Conservation (phyloP, 2,329 filamentous ascomycete species). For the Ceratocystiopsis minuta region DNA sequence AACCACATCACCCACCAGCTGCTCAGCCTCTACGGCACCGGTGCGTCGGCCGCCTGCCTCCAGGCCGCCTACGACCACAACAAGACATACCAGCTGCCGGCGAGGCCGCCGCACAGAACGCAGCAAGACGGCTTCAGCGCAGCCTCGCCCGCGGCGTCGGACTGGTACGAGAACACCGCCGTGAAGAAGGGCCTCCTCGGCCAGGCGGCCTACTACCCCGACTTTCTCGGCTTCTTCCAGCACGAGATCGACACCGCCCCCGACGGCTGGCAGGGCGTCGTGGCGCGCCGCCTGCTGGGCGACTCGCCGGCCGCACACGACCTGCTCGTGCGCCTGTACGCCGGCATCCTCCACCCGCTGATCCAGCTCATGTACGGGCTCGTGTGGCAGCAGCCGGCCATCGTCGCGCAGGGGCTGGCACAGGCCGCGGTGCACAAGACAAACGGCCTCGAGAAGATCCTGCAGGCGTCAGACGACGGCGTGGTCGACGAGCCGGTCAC, state of each 20-base stretch:
- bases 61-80: conserved; percentile 48
- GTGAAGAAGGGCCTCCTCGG: conserved; percentile 35
- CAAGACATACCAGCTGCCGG: conserved; percentile 44
- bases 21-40: conserved; percentile 58
- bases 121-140: conserved; percentile 22
- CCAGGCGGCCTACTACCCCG: conserved; percentile 43
- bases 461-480: too few relatives aligned
- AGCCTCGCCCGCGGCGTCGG: conserved; percentile 17
- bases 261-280: conserved; percentile 27
- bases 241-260: conserved; percentile 43
- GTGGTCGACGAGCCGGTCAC: too few relatives aligned
- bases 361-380: conserved; percentile 76
- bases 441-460: neutral
- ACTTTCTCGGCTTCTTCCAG: conserved; percentile 64
- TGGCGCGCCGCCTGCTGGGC: conserved; percentile 52
- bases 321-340: conserved; percentile 50
- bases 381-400: conserved; percentile 64
- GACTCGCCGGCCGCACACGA: conserved; percentile 46
- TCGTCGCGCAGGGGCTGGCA: conserved; percentile 64
- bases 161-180: conserved; percentile 31
- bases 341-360: conserved; percentile 57
- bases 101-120: conserved; percentile 25
- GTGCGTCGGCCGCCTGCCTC: conserved; percentile 42
- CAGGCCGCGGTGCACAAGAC: conserved; percentile 51
- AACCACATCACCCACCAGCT: conserved; percentile 69